Percentiles rank a stretch among this genome's conserved stretches.
These are phyloP conservation scores for Poa pratensis DNA, from an alignment of 176 grass and related monocot genomes.

Conservation along the genomic window DNA sequence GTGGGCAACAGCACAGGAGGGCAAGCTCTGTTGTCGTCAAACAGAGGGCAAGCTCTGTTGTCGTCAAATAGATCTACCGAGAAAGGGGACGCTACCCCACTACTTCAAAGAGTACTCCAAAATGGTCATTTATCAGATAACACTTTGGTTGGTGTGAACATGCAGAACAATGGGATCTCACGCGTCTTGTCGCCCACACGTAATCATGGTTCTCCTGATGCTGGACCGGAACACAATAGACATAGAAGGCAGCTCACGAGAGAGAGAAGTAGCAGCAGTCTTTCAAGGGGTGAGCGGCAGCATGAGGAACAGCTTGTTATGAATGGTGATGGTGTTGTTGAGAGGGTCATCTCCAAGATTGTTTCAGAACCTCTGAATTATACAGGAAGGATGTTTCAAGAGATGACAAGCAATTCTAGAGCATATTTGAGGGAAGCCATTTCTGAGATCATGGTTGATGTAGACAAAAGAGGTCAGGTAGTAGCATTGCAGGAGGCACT, in stretches of 20 bases:
- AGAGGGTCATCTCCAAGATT: constrained; percentile 84
- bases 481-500: constrained; percentile 71
- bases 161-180: constrained; percentile 44
- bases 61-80: constrained; percentile 55
- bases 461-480: constrained; percentile 69
- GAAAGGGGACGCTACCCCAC: constrained; percentile 44
- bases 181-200: constrained; percentile 39
- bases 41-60: constrained; percentile 60
- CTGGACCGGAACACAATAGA: constrained; percentile 59
- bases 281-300: constrained; percentile 60
- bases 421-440: constrained; percentile 86
- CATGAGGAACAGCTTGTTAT: constrained; percentile 64
- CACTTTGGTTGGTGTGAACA: constrained; percentile 46
- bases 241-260: constrained; percentile 68
- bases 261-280: constrained; percentile 61
- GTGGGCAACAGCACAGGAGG: constrained; percentile 48
- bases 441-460: constrained; percentile 75
- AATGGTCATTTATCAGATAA: constrained; percentile 61
- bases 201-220: constrained; percentile 55
- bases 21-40: constrained; percentile 57
- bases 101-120: constrained; percentile 56
- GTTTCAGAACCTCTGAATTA: constrained; percentile 82
- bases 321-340: constrained; percentile 77
- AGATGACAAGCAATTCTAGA: constrained; percentile 90
- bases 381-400: constrained; percentile 91